These are phyloP conservation scores for Aspergillus spinulosporus DNA, from an alignment of 2,329 filamentous ascomycete genomes.

Conservation along the genomic window DNA sequence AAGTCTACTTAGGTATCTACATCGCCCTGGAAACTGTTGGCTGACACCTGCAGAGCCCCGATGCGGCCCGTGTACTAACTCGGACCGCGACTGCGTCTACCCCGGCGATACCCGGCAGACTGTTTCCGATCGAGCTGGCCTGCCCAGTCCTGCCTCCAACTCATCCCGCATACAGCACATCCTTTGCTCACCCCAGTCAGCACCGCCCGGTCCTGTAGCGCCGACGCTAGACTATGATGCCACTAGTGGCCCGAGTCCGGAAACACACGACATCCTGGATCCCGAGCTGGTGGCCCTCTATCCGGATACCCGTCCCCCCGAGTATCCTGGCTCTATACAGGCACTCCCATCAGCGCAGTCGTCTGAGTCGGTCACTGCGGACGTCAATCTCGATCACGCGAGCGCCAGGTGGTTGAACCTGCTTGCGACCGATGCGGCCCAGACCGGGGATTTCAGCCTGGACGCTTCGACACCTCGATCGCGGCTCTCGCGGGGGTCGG, in stretches of 20 bases:
- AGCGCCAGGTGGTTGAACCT: not conserved
- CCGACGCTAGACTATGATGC: constrained; percentile 3
- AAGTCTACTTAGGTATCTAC: not conserved
- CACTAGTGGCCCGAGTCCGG: not conserved
- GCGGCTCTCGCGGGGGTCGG: not conserved
- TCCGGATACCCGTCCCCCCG: not conserved
- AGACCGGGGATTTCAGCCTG: not conserved
- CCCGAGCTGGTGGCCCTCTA: not conserved
- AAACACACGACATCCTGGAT: constrained; percentile 1
- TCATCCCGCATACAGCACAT: not conserved
- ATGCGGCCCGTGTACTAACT: constrained; percentile 1
- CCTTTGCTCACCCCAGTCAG: not conserved
- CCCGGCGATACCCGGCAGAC: not conserved
- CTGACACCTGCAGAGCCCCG: not conserved
- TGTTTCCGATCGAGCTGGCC: not conserved
- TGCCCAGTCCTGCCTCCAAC: not conserved
- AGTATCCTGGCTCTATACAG: no score
- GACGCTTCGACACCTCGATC: not conserved
- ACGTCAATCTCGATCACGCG: not conserved
- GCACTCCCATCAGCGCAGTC: not conserved
- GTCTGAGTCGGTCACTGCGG: not conserved
- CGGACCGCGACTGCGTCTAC: constrained; percentile 1
- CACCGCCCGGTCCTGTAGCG: not conserved
- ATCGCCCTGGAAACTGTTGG: not conserved
- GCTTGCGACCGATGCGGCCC: not conserved